A percentile compares a stretch with the other conserved stretches of the same genome.
Evolutionary conservation across 805 yeast genomes (phyloP).

Genomic region (Saccharomycopsis guyanensis): DNA sequence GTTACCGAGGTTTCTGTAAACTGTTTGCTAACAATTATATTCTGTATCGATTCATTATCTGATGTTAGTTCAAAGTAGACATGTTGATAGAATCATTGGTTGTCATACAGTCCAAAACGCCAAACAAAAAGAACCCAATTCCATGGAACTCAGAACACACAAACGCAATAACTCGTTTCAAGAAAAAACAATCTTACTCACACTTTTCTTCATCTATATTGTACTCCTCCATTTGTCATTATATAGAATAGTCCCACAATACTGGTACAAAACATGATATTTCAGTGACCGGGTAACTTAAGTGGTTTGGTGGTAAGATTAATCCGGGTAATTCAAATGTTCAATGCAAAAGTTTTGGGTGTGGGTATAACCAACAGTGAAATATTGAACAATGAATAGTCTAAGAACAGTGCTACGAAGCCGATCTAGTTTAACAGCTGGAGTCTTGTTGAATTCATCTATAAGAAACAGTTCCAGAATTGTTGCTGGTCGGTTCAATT

Average conservation of each 20-base stretch:
- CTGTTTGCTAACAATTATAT: not conserved
- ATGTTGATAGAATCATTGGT: not conserved
- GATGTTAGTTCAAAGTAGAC: not conserved
- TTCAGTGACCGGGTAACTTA: no score
- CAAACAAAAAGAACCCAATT: no score
- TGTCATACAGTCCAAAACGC: no score
- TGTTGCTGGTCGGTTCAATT: not conserved
- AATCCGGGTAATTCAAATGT: no score
- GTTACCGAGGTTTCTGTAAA: not conserved
- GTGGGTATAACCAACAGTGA: not conserved
- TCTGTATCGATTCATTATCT: conserved; percentile 1
- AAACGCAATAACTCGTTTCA: no score
- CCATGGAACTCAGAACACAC: no score
- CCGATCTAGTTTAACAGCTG: not conserved
- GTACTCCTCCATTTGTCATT: not conserved
- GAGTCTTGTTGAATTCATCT: not conserved
- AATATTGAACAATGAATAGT: not conserved
- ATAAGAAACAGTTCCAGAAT: not conserved
- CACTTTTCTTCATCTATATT: not conserved
- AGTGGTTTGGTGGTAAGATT: no score
- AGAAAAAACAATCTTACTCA: not conserved
- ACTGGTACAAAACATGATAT: no score
- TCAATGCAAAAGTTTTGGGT: not conserved
- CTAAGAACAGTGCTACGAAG: not conserved
- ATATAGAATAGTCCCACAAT: not conserved